A percentile compares a stretch with the other conserved stretches of the same genome.
Evolutionary conservation across 768 basidiomycete species (phyloP).

Genomic region (Rhizopogon rudus): DNA sequence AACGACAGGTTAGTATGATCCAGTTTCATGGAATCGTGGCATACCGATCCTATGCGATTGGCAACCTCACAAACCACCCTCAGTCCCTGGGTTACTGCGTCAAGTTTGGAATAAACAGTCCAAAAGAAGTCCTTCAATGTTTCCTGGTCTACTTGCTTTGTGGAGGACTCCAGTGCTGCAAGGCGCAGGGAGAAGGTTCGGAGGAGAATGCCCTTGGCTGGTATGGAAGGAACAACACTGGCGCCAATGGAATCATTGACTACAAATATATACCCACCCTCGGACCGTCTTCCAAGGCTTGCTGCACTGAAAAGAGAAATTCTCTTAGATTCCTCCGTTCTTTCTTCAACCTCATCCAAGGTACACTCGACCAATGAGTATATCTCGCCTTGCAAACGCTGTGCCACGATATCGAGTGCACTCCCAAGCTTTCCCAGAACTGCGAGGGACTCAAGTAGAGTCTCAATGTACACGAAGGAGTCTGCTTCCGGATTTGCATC

Average conservation of each 20-base stretch:
- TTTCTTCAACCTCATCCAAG: slow-evolving; percentile 86
- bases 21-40: slow-evolving; percentile 24
- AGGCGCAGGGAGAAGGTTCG: slow-evolving; percentile 58
- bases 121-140: slow-evolving; percentile 90
- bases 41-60: slow-evolving; percentile 84
- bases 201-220: slow-evolving; percentile 22
- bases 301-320: slow-evolving; percentile 34
- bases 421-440: slow-evolving; percentile 84
- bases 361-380: slow-evolving; percentile 83
- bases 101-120: slow-evolving; percentile 94
- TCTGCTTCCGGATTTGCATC: slow-evolving; percentile 80
- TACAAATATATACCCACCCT: slow-evolving; percentile 50
- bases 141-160: slow-evolving; percentile 76
- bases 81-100: slow-evolving; percentile 89
- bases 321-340: slow-evolving; percentile 73
- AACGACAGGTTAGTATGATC: slow-evolving; percentile 1
- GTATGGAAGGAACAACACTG: slow-evolving; percentile 21
- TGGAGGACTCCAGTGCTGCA: slow-evolving; percentile 66
- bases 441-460: slow-evolving; percentile 86
- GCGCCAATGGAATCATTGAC: slow-evolving; percentile 19
- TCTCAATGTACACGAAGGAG: slow-evolving; percentile 91
- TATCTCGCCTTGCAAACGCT: slow-evolving; percentile 80
- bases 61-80: slow-evolving; percentile 88
- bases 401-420: slow-evolving; percentile 77
- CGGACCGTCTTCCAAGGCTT: slow-evolving; percentile 36